Percentiles rank a stretch among this genome's conserved stretches.
Evolutionary conservation across 2,329 filamentous ascomycete genomes (phyloP).

Genomic region (Trichoderma sp.): DNA sequence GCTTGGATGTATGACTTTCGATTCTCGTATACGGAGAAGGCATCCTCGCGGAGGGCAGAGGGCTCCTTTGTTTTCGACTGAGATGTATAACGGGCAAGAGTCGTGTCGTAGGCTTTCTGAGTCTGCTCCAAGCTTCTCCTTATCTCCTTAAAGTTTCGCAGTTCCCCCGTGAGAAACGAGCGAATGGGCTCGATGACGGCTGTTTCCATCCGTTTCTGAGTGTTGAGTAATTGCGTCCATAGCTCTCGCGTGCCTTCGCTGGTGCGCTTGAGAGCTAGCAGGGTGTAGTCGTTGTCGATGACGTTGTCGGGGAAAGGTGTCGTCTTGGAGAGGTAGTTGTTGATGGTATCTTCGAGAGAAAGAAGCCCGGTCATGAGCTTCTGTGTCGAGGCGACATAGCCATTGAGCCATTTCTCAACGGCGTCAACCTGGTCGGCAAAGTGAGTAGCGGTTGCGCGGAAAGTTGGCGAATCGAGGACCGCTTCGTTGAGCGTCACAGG

Average conservation of each 20-base stretch:
- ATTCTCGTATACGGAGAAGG: conserved; percentile 91
- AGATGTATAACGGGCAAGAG: conserved; percentile 74
- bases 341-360: conserved; percentile 75
- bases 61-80: conserved; percentile 94
- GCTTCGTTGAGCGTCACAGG: conserved; percentile 92
- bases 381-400: conserved; percentile 52
- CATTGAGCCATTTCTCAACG: conserved; percentile 86
- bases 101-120: conserved; percentile 80
- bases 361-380: conserved; percentile 61
- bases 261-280: conserved; percentile 79
- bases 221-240: conserved; percentile 73
- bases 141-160: conserved; percentile 83
- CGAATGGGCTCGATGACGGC: conserved; percentile 79
- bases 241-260: conserved; percentile 84
- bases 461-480: conserved; percentile 92
- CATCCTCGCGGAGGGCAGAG: conserved; percentile 86
- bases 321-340: conserved; percentile 70
- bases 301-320: conserved; percentile 77
- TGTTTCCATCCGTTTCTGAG: conserved; percentile 73
- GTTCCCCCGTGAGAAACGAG: conserved; percentile 71
- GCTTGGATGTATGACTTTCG: conserved; percentile 87
- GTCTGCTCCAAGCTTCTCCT: conserved; percentile 71
- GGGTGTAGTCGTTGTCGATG: conserved; percentile 91
- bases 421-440: conserved; percentile 89
- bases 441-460: conserved; percentile 81